These are phyloP conservation scores for Chlorella variabilis DNA, from an alignment of 163 green algal species.

Conservation along the genomic window DNA sequence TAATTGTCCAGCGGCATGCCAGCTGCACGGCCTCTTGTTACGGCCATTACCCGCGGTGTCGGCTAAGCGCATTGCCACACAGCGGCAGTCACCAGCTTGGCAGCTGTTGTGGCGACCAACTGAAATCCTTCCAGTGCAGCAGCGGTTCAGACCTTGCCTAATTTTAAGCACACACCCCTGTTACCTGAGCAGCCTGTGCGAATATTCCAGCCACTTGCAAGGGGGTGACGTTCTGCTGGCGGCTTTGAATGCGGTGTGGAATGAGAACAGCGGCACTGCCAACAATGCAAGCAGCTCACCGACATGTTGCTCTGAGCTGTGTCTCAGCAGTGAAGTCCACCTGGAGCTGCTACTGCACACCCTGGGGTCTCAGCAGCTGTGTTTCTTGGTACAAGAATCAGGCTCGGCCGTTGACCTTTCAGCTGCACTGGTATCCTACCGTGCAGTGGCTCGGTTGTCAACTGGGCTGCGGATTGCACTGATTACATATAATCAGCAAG, in stretches of 20 bases:
- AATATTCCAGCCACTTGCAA: neutral
- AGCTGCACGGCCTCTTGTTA: neutral
- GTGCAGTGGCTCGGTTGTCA: neutral
- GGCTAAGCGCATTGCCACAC: neutral
- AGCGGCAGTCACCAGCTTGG: neutral
- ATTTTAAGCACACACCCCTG: neutral
- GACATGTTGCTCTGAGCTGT: constrained; percentile 1
- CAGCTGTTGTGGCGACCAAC: constrained; percentile 12
- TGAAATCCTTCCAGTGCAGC: neutral
- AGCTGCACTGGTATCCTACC: neutral
- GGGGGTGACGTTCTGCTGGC: neutral
- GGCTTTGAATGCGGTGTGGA: neutral
- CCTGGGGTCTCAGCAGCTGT: neutral
- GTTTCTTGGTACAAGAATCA: neutral
- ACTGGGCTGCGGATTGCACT: neutral
- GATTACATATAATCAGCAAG: constrained; percentile 11
- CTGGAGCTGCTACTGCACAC: neutral
- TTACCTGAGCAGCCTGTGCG: neutral
- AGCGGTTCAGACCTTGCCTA: neutral
- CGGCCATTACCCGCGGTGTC: too few relatives aligned
- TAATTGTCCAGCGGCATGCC: neutral
- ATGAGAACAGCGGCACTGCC: neutral
- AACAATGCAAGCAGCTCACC: neutral
- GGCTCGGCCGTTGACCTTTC: neutral
- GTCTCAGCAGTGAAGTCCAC: neutral